These are phyloP conservation scores for Hypoxylon sp. DNA, from an alignment of 2,329 filamentous ascomycete species.

Conservation along the genomic window DNA sequence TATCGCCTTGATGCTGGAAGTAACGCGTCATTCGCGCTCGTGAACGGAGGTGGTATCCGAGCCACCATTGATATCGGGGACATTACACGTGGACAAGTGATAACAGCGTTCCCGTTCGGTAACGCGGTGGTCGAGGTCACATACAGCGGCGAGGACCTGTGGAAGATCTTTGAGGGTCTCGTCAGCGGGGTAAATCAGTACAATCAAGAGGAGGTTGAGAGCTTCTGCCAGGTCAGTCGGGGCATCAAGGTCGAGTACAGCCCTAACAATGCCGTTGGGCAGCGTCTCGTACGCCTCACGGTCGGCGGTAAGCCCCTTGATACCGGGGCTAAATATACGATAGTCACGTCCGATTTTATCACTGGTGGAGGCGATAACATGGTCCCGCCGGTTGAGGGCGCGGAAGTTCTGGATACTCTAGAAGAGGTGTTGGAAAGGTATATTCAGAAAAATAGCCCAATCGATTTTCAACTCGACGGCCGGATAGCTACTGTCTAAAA, in stretches of 20 bases:
- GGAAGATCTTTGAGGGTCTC: conserved; percentile 72
- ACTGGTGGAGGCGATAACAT: conserved; percentile 76
- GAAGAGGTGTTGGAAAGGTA: conserved; percentile 67
- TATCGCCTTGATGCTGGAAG: conserved; percentile 68
- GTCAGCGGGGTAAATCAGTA: conserved; percentile 69
- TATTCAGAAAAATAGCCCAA: conserved; percentile 63
- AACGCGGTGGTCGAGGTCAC: conserved; percentile 74
- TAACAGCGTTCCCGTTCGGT: conserved; percentile 76
- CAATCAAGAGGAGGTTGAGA: conserved; percentile 68
- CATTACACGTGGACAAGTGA: conserved; percentile 74
- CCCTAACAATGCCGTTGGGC: conserved; percentile 64
- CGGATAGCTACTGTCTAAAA: conserved; percentile 58
- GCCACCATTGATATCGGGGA: conserved; percentile 73
- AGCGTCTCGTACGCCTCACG: conserved; percentile 67
- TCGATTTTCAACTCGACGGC: conserved; percentile 65
- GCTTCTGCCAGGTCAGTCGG: conserved; percentile 73
- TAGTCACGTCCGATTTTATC: conserved; percentile 75
- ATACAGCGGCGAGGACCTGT: conserved; percentile 68
- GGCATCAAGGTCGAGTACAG: conserved; percentile 72
- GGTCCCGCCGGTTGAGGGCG: conserved; percentile 57
- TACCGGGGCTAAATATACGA: conserved; percentile 64
- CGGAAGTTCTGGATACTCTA: conserved; percentile 64
- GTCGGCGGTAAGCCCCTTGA: conserved; percentile 66
- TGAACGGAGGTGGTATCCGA: conserved; percentile 76
- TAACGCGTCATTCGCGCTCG: conserved; percentile 69